Base-by-base conservation (phyloP, 768 basidiomycete species). In the Cantharellus anzutake region DNA sequence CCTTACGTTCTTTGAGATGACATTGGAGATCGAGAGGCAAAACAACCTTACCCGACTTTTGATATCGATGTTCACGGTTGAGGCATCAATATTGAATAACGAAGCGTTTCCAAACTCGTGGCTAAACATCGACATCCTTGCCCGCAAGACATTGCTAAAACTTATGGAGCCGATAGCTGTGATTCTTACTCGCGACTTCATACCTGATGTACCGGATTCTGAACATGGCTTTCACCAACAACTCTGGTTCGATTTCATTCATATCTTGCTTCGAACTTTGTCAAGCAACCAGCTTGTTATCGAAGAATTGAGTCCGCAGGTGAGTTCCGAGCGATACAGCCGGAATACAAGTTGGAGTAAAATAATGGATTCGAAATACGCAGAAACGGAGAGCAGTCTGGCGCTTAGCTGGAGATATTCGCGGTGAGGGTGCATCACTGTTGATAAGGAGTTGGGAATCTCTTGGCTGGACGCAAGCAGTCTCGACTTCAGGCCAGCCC, bases 331-430 rank as follows among this genome's bases (percentile, higher is more conserved):
- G 35, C 20, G 20, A 29, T 57, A 56, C 41, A n/a, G 38, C 41
- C 42, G 60, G 61, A 37, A n/a, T 53, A 40, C 41, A 20, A 59
- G 60, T 61, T 37, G 42, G 41, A 42, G 41, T 61, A 29, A 29
- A 38, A 51, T 58, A 58, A 7, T 29, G 20, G 52, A 44, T 53
- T n/a, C 50, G 16, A 7, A 7, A 42, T 56, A 14, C 55, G 2
- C 60, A 96, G 88, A 90, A 90, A 82, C 86, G 91, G 48, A 82
- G 93, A 50, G 87, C 93, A 2, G 87, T 93, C 5, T 97, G 93
- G 93, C 80, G 89, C 42, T 79, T 97, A n/a, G 90, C 87, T 3
- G 92, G 92, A 37, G 94, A 98, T 71, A 81, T 97, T 66, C 80
- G 94, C 34, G 92, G 91, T 5, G 87, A 94, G 69, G 93, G 91